These are phyloP conservation scores for Lachnellula occidentalis DNA, from an alignment of 2,329 filamentous ascomycete species.

Conservation along the genomic window DNA sequence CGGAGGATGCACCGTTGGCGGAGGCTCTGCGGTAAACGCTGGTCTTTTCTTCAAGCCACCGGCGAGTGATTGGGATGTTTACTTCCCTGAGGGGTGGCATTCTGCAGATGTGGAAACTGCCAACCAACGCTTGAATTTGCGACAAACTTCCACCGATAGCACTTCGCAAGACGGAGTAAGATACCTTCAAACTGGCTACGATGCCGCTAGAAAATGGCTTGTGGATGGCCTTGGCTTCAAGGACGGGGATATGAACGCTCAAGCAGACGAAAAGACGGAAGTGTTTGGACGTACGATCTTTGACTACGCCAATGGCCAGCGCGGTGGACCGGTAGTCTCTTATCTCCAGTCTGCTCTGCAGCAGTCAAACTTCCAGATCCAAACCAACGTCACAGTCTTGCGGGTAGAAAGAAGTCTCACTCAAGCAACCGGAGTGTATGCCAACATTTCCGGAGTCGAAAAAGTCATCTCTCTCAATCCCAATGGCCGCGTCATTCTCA, in stretches of 20 bases:
- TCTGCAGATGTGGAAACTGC: constrained; percentile 42
- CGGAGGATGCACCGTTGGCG: constrained; percentile 45
- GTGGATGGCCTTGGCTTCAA: constrained; percentile 43
- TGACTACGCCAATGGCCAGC: constrained; percentile 44
- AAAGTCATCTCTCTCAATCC: constrained; percentile 13
- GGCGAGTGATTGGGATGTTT: constrained; percentile 46
- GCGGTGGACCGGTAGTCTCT: constrained; percentile 43
- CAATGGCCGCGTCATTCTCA: constrained; percentile 38
- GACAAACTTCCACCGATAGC: constrained; percentile 39
- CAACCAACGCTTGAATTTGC: constrained; percentile 39
- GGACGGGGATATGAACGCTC: constrained; percentile 42
- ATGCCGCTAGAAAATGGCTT: constrained; percentile 34
- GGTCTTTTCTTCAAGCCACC: constrained; percentile 49
- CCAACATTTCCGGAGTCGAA: constrained; percentile 29
- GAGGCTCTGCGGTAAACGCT: constrained; percentile 49
- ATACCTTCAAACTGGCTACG: constrained; percentile 44
- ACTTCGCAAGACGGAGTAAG: constrained; percentile 41
- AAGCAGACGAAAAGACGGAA: constrained; percentile 40
- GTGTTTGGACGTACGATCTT: constrained; percentile 45
- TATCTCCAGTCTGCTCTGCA: constrained; percentile 44
- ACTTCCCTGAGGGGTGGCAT: constrained; percentile 46
- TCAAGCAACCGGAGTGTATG: constrained; percentile 37
- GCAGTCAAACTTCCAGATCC: constrained; percentile 39
- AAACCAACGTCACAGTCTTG: constrained; percentile 39
- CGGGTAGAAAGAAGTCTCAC: constrained; percentile 38